Conservation (phyloP, 352 stramenopile genomes). For the Phytopythium vexans region DNA sequence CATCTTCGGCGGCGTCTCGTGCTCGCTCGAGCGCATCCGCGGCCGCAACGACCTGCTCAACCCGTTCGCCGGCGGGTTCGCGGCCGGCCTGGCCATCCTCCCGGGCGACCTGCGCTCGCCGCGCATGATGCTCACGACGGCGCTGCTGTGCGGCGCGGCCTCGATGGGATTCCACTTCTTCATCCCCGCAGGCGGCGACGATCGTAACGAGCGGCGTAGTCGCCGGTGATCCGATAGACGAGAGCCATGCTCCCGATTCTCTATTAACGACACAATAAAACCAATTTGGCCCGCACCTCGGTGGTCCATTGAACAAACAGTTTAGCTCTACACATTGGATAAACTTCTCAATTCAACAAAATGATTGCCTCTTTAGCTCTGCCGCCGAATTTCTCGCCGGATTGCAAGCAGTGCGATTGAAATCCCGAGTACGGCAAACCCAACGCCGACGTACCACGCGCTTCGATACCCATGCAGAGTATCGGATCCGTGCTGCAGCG, state of each 20-base stretch:
- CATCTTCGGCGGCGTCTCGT: constrained; percentile 72
- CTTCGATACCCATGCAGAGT: constrained; percentile 3
- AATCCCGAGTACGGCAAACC: neutral
- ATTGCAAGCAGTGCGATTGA: neutral
- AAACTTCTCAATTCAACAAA: no score
- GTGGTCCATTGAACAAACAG: no score
- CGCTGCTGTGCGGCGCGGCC: constrained; percentile 44
- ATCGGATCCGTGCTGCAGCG: neutral
- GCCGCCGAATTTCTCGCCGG: neutral
- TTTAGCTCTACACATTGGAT: no score
- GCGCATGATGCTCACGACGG: constrained; percentile 31
- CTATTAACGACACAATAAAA: no score
- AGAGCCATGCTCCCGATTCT: no score
- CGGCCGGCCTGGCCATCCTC: constrained; percentile 48
- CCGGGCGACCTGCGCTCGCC: constrained; percentile 43
- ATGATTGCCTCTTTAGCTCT: no score
- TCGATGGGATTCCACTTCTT: constrained; percentile 65
- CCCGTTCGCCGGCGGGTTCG: constrained; percentile 64
- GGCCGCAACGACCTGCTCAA: constrained; percentile 60
- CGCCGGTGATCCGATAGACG: neutral
- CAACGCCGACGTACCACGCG: constrained; percentile 3
- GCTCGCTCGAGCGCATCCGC: constrained; percentile 57
- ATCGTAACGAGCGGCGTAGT: constrained; percentile 7
- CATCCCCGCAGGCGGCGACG: constrained; percentile 32
- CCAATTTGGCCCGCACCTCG: no score